phyloP scores from a whole-genome alignment of 23 red algal species.

The Cyanidiococcus yangmingshanensis region DNA sequence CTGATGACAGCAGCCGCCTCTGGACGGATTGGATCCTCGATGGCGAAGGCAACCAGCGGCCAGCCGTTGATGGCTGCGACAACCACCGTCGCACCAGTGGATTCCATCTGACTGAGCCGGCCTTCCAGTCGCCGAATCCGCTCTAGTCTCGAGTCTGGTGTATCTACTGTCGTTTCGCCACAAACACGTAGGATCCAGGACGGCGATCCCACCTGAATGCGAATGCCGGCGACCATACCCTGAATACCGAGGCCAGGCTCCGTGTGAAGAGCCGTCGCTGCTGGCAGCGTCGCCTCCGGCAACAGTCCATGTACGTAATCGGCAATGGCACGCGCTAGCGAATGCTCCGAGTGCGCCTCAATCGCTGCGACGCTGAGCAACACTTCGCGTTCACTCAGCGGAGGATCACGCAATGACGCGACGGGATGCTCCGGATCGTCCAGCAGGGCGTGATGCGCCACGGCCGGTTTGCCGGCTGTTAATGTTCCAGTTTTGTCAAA shows the following conservation, averaged over 20 bases:
- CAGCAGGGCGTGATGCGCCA: constrained; percentile 22
- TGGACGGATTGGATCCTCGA: constrained; percentile 67
- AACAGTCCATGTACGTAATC: constrained; percentile 16
- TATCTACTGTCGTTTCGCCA: neutral
- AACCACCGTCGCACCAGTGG: constrained; percentile 49
- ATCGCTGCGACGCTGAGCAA: constrained; percentile 20
- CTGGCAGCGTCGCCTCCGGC: neutral
- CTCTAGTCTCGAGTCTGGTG: neutral
- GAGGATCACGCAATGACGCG: neutral
- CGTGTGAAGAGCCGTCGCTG: constrained; percentile 4
- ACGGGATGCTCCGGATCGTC: neutral
- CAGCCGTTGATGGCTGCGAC: constrained; percentile 46
- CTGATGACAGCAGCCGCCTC: constrained; percentile 55
- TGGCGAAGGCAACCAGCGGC: constrained; percentile 38
- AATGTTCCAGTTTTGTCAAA: constrained; percentile 98
- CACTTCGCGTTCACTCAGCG: neutral
- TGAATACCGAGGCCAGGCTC: constrained; percentile 17
- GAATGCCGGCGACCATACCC: neutral
- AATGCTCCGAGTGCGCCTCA: constrained; percentile 52
- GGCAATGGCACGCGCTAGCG: constrained; percentile 45
- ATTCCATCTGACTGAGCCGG: constrained; percentile 1
- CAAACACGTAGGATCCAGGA: constrained; percentile 5
- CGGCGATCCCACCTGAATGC: constrained; percentile 7
- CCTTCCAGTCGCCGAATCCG: neutral
- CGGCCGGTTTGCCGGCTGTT: constrained; percentile 56